Percentiles rank a stretch among this genome's conserved stretches.
Evolutionary conservation across 2,329 filamentous ascomycete genomes (phyloP).

Genomic region (Penicillium brevicompactum): DNA sequence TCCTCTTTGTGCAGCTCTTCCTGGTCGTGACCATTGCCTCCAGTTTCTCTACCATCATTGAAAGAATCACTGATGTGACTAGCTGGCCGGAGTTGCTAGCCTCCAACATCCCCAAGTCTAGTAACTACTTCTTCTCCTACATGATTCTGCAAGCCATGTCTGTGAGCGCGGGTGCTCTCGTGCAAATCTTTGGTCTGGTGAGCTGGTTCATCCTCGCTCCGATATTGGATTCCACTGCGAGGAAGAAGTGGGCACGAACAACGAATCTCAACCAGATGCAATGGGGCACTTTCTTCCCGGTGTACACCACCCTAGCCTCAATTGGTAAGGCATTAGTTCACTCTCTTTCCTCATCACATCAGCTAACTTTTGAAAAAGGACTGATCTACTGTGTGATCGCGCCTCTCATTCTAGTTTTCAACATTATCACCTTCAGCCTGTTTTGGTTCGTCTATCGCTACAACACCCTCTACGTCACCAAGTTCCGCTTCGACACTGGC

Average conservation of each 20-base stretch:
- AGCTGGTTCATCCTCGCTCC: conserved; percentile 81
- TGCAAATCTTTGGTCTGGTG: conserved; percentile 78
- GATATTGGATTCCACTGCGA: conserved; percentile 77
- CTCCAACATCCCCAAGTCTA: conserved; percentile 76
- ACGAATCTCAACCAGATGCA: conserved; percentile 74
- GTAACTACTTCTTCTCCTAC: conserved; percentile 98
- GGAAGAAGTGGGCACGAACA: conserved; percentile 83
- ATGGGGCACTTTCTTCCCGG: conserved; percentile 93
- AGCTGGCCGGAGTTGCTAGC: conserved; percentile 73
- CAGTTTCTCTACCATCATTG: conserved; percentile 67
- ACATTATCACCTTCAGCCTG: conserved; percentile 85
- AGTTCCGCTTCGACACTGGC: conserved; percentile 87
- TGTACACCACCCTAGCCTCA: conserved; percentile 95
- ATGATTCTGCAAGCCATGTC: conserved; percentile 93
- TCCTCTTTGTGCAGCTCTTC: conserved; percentile 94
- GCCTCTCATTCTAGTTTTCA: conserved; percentile 89
- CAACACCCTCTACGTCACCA: conserved; percentile 91
- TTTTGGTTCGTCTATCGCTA: conserved; percentile 97
- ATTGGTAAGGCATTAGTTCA: conserved; percentile 60
- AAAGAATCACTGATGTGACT: conserved; percentile 67
- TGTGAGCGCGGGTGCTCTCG: conserved; percentile 82
- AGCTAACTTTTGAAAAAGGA: conserved; percentile 37
- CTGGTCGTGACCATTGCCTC: conserved; percentile 85
- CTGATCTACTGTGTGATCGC: conserved; percentile 87
- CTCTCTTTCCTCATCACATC: not conserved